phyloP scores from a whole-genome alignment of 1,139 yeast genomes.

The Komagataea norvegica region DNA sequence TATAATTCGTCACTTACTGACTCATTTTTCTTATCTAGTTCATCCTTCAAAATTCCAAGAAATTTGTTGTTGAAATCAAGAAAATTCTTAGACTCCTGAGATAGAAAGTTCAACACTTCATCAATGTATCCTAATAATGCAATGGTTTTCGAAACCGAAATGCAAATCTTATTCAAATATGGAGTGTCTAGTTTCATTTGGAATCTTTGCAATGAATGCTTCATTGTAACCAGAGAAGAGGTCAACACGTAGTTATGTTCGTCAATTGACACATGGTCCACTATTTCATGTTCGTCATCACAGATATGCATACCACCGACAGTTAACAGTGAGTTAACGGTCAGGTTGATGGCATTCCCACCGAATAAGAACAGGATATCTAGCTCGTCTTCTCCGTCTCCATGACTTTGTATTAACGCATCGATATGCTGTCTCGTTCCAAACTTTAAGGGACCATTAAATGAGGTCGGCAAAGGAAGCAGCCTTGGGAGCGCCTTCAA shows the following conservation, averaged over 20 bases:
- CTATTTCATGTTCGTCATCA: constrained; percentile 23
- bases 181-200: constrained; percentile 28
- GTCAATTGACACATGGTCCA: constrained; percentile 12
- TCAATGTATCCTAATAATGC: constrained; percentile 36
- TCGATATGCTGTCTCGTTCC: constrained; percentile 28
- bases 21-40: constrained; percentile 20
- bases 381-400: constrained; percentile 29
- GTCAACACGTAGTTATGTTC: constrained; percentile 18
- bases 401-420: constrained; percentile 26
- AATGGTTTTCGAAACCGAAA: constrained; percentile 24
- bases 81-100: constrained; percentile 40
- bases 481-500: constrained; percentile 29
- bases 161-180: constrained; percentile 1
- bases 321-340: constrained; percentile 33
- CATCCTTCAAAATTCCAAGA: constrained; percentile 28
- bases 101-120: constrained; percentile 36
- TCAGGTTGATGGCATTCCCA: constrained; percentile 24
- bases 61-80: constrained; percentile 37
- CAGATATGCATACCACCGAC: constrained; percentile 23
- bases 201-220: constrained; percentile 18
- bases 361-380: constrained; percentile 32
- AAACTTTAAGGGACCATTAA: constrained; percentile 18
- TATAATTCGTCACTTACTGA: constrained; percentile 36
- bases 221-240: constrained; percentile 20
- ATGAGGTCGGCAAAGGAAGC: constrained; percentile 30